Conservation (phyloP, 768 basidiomycete species). For the Leccinum ochraceum region DNA sequence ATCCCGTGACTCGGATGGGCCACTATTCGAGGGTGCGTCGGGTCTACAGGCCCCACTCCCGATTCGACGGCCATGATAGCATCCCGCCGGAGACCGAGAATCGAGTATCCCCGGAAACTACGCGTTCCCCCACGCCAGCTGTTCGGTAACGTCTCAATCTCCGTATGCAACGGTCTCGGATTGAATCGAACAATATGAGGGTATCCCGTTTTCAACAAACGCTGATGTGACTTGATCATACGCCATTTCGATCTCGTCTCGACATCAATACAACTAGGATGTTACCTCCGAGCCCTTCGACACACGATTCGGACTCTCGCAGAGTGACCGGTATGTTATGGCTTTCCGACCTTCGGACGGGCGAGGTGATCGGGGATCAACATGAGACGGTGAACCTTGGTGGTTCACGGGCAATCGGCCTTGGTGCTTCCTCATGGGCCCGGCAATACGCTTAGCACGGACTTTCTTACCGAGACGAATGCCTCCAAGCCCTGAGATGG, state of each 20-base stretch:
- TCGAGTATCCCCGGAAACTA: neutral
- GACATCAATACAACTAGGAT: slow-evolving; percentile 21
- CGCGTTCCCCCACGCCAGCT: neutral
- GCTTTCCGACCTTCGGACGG: neutral
- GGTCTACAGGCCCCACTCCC: neutral
- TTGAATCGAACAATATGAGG: slow-evolving; percentile 6
- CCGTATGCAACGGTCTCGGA: slow-evolving; percentile 20
- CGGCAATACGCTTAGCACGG: neutral
- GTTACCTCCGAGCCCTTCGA: slow-evolving; percentile 14
- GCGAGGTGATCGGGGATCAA: neutral
- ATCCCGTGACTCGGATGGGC: neutral
- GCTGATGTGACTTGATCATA: neutral
- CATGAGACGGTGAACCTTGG: neutral
- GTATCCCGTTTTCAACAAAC: neutral
- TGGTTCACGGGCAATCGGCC: neutral
- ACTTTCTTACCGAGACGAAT: neutral
- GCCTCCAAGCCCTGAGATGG: neutral
- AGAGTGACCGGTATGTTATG: neutral
- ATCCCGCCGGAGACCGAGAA: slow-evolving; percentile 5
- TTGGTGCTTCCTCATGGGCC: neutral
- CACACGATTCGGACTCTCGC: neutral
- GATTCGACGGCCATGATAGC: neutral
- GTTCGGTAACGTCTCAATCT: neutral
- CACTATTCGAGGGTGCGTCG: neutral
- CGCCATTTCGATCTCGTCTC: neutral